Evolutionary conservation across 768 basidiomycete species (phyloP).

Genomic region (Butyriboletus loyo): DNA sequence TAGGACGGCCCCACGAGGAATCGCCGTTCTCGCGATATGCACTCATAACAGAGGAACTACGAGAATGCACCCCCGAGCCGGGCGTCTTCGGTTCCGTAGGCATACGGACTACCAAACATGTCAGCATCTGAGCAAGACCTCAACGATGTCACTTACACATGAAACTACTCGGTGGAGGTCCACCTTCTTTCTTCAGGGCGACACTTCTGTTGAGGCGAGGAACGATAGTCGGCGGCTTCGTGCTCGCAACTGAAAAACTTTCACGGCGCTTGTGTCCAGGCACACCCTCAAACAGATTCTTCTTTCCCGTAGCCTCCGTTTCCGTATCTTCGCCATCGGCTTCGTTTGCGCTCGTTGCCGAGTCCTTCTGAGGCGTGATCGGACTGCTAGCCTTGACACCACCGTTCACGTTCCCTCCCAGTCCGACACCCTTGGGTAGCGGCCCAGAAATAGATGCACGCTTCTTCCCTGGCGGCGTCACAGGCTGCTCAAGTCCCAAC

Average conservation of each 20-base stretch:
- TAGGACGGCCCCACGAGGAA: slow-evolving; percentile 11
- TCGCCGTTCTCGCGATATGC: slow-evolving; percentile 23
- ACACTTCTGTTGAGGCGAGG: slow-evolving; percentile 47
- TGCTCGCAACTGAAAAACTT: slow-evolving; percentile 64
- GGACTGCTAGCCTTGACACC: slow-evolving; percentile 2
- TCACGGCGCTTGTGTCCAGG: slow-evolving; percentile 84
- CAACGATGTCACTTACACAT: slow-evolving; percentile 53
- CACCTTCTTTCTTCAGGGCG: slow-evolving; percentile 42
- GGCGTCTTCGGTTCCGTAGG: slow-evolving; percentile 42
- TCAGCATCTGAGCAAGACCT: not conserved
- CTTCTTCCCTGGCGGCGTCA: slow-evolving; percentile 38
- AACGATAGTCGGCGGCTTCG: slow-evolving; percentile 38
- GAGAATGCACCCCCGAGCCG: slow-evolving; percentile 34
- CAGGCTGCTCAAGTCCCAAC: slow-evolving; percentile 48
- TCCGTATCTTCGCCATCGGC: slow-evolving; percentile 30
- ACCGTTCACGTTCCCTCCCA: slow-evolving; percentile 1
- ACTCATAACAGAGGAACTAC: slow-evolving; percentile 41
- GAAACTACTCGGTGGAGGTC: slow-evolving; percentile 62
- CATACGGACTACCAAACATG: slow-evolving; percentile 42
- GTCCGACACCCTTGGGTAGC: slow-evolving; percentile 6
- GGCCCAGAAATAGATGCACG: slow-evolving; percentile 33
- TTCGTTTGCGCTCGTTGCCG: slow-evolving; percentile 21
- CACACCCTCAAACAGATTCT: slow-evolving; percentile 68
- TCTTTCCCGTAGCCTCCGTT: slow-evolving; percentile 28
- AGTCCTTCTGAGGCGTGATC: slow-evolving; percentile 10